These are phyloP conservation scores for Hymenoscyphus albidus DNA, from an alignment of 2,329 filamentous ascomycete species.

Conservation along the genomic window DNA sequence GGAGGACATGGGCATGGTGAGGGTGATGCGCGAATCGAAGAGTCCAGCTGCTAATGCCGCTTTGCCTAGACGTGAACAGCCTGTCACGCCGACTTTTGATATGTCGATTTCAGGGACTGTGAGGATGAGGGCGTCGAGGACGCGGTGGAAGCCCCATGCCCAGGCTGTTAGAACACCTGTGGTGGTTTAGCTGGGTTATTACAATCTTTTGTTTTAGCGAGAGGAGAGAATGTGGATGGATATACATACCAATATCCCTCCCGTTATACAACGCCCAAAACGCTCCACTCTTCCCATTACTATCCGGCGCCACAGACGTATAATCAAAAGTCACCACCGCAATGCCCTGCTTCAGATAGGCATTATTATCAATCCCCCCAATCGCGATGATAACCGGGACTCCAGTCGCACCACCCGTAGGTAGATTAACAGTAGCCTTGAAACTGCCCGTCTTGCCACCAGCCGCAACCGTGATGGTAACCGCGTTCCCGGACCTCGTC, in stretches of 20 bases:
- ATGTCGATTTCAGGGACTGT: slow-evolving; percentile 38
- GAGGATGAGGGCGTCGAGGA: slow-evolving; percentile 36
- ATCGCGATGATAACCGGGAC: slow-evolving; percentile 49
- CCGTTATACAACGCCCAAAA: slow-evolving; percentile 49
- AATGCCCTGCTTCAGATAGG: slow-evolving; percentile 45
- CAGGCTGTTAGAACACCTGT: slow-evolving; percentile 36
- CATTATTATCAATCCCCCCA: slow-evolving; percentile 46
- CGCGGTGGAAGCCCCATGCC: slow-evolving; percentile 39
- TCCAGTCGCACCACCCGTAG: slow-evolving; percentile 34
- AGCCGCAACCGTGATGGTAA: slow-evolving; percentile 42
- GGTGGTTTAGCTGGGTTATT: background rate
- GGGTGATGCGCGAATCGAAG: slow-evolving; percentile 36
- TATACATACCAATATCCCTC: slow-evolving; percentile 42
- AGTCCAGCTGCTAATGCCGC: slow-evolving; percentile 36
- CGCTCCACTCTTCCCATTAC: slow-evolving; percentile 46
- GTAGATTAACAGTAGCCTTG: slow-evolving; percentile 42
- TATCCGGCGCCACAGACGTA: slow-evolving; percentile 45
- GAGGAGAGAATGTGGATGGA: background rate
- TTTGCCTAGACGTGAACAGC: slow-evolving; percentile 37
- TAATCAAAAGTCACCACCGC: slow-evolving; percentile 49
- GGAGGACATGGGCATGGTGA: slow-evolving; percentile 37
- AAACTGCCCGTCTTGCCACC: slow-evolving; percentile 44
- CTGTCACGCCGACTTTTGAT: slow-evolving; percentile 35
- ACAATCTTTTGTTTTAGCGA: background rate
- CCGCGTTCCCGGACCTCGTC: slow-evolving; percentile 43